These are phyloP conservation scores for Articulospora tetracladia DNA, from an alignment of 495 filamentous ascomycete species.

Conservation along the genomic window DNA sequence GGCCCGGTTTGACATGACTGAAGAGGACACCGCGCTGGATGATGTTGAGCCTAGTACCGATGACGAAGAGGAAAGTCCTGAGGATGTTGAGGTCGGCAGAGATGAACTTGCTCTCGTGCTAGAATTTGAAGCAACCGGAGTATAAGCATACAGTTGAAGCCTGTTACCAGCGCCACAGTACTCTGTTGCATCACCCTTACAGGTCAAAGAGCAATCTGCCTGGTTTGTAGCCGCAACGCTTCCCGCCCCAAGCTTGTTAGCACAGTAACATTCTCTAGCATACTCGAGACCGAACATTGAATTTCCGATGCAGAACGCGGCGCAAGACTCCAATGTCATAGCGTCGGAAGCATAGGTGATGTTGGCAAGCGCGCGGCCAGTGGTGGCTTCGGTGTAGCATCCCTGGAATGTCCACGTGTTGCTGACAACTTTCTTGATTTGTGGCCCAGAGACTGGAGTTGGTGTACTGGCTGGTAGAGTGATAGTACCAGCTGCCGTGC, in stretches of 20 bases:
- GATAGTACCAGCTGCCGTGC: conserved; percentile 2
- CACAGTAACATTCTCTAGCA: conserved; percentile 41
- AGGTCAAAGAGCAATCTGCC: conserved; percentile 36
- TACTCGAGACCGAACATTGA: conserved; percentile 25
- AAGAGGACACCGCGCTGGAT: no score
- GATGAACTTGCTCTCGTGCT: background rate
- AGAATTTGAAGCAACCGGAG: conserved; percentile 1
- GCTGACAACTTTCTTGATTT: conserved; percentile 30
- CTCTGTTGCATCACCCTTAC: conserved; percentile 34
- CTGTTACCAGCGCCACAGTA: conserved; percentile 43
- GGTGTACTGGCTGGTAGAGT: conserved; percentile 7
- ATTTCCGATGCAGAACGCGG: conserved; percentile 22
- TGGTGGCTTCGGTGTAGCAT: conserved; percentile 13
- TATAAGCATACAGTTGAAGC: conserved; percentile 7
- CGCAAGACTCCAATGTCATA: conserved; percentile 46
- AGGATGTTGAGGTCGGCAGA: background rate
- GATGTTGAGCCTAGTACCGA: no score
- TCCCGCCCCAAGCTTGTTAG: conserved; percentile 35
- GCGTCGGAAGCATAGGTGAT: conserved; percentile 43
- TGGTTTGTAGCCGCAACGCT: conserved; percentile 28
- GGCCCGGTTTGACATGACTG: no score
- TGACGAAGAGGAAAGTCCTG: background rate
- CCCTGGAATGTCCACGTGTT: conserved; percentile 6
- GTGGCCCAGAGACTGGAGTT: conserved; percentile 11
- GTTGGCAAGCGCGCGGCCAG: conserved; percentile 28